Base-by-base conservation (phyloP, 139 green algal species). In the Zygnema circumcarinatum region DNA sequence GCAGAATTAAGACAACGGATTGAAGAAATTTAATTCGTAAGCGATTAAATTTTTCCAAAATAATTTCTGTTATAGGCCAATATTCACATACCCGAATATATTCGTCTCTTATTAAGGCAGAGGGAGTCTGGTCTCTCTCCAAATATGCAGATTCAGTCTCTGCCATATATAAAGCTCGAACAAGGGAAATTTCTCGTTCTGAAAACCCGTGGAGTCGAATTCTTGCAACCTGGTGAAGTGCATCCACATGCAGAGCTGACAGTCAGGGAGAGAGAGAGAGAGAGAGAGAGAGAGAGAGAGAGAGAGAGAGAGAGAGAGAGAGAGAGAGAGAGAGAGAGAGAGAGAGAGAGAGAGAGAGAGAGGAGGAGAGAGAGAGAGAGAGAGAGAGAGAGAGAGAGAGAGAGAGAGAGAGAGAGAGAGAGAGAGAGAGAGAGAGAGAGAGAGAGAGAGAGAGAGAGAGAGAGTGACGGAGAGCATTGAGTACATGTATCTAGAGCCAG, bases 121-220 rank as follows among this genome's bases (percentile, higher is more conserved):
- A 90, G 16, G 47, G 85, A 21, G 35, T 84, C 92, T 98, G 94
- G 54, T 97, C 93, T 1, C 94, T 86, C 88, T 98, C 94, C 39
- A 94, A 68, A 86, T 94, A 97, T 0, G 89, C 91, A 29, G 78
- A 92, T 93, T 98, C 95, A 1, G 92, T 84, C 7, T 97, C 94
- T 36, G 91, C 78, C 39, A 94, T 52, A 35, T 84, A 73, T 20
- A 74, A 31, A 31, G 69, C n/a, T 1, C 74, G 76, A 2, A 92
- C 92, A 32, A 92, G 76, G 1, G 78, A 52, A 22, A 94, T 40
- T 81, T 94, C 92, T 21, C 86, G 80, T 52, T 89, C 87, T 11
- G 78, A 87, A 39, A 98, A 92, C 54, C 95, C 94, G 80, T 97
- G 93, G 83, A 94, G 67, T 47, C 95, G 81, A 25, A 96, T 87